phyloP scores from a whole-genome alignment of 108 stramenopile genomes.

The Cylindrotheca closterium region DNA sequence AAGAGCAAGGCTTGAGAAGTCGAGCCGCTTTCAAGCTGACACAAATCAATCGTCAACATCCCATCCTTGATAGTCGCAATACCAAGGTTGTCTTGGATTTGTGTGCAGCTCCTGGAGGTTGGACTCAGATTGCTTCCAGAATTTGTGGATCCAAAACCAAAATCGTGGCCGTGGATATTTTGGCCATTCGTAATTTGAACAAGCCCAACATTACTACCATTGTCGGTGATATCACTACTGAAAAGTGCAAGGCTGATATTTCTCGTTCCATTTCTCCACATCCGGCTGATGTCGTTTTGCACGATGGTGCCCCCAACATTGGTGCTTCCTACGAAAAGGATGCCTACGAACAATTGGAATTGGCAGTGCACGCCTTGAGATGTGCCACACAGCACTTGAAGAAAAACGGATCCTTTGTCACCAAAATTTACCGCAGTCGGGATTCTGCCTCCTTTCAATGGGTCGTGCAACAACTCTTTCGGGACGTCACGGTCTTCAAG shows the following conservation, averaged over 20 bases:
- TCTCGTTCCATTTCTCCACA: slow-evolving; percentile 40
- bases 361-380: slow-evolving; percentile 93
- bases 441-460: slow-evolving; percentile 97
- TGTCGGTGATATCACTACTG: slow-evolving; percentile 97
- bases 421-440: slow-evolving; percentile 95
- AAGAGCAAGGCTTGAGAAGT: slow-evolving; percentile 96
- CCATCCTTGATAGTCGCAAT: slow-evolving; percentile 57
- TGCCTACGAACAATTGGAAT: slow-evolving; percentile 98
- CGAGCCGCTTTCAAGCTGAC: slow-evolving; percentile 97
- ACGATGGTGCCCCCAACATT: slow-evolving; percentile 99
- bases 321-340: slow-evolving; percentile 96
- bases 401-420: slow-evolving; percentile 89
- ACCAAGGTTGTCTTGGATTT: slow-evolving; percentile 93
- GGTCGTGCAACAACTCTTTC: slow-evolving; percentile 96
- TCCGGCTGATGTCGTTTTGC: slow-evolving; percentile 93
- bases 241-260: slow-evolving; percentile 89
- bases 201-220: slow-evolving; percentile 84
- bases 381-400: slow-evolving; percentile 94
- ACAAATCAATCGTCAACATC: slow-evolving; percentile 98
- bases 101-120: slow-evolving; percentile 99
- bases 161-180: slow-evolving; percentile 96
- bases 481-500: slow-evolving; percentile 88
- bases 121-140: slow-evolving; percentile 95
- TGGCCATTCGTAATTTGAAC: slow-evolving; percentile 87
- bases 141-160: slow-evolving; percentile 39